Evolutionary conservation across 192 early-diverging fungal species (phyloP), one percentile per base, ranked within the genome.

Genomic region (Mortierella antarctica): DNA sequence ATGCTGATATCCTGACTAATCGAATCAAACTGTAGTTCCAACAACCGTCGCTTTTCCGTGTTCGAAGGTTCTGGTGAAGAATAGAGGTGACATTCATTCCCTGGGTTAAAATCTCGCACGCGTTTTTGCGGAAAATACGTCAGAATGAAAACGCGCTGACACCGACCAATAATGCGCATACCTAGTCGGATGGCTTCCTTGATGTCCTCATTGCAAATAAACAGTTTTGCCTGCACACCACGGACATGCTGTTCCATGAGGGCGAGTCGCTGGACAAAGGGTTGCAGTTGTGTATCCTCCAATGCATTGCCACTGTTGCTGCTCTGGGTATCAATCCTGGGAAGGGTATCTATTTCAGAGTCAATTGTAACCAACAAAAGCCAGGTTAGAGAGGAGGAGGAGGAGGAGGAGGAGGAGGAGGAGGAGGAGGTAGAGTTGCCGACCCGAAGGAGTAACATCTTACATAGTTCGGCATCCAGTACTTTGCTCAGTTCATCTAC

Each of bases 161-260:
- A 20, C n/a, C 9, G 15, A 20, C 21, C 21, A 21, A 10, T 57
- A 20, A 20, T 61, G n/a, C 31, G 53, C 55, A 59, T 75, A 80
- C 76, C 65, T 52, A 62, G 55, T 51, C 65, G 59, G 57, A 74
- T 23, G 65, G 70, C 72, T 76, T 81, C 53, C 81, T 71, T 41
- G 67, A 80, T 82, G 73, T 88, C 89, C 21, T 90, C 89, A 52
- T 85, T 86, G 56, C 87, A 87, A 53, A 90, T 76, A 60, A 85
- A 88, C 47, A 90, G 67, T 56, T 87, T 88, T 15, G 89, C 89
- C 65, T 88, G 87, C 51, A 88, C 77, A 8, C 86, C 85, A 53
- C 89, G 83, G 52, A 87, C 70, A 60, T 88, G 84, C 52, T 88
- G 86, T 57, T 89, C 86, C 42, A 88, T 47, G 7, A 69, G 62